A percentile compares a stretch with the other conserved stretches of the same genome.
Evolutionary conservation across 1,284 basidiomycete species (phyloP).

Genomic region (Pyrrhoderma lamaoense): DNA sequence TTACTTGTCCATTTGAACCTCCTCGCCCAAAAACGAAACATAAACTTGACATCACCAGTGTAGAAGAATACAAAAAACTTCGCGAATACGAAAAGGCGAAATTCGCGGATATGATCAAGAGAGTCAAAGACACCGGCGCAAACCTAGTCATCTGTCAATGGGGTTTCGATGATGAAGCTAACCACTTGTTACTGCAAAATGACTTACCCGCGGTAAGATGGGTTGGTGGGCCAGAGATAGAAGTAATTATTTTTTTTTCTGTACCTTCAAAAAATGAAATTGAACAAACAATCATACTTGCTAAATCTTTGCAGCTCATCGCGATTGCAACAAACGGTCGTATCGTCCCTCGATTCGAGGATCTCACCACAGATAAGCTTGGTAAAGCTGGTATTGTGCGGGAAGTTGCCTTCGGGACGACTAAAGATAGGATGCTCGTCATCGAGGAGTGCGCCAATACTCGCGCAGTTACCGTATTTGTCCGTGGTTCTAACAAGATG

Average conservation of each 20-base stretch:
- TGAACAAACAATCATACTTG: slow-evolving; percentile 7
- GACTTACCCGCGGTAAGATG: slow-evolving; percentile 96
- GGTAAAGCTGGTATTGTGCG: slow-evolving; percentile 90
- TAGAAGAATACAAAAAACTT: slow-evolving; percentile 97
- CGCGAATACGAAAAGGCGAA: slow-evolving; percentile 94
- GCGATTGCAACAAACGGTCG: slow-evolving; percentile 98
- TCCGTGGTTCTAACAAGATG: slow-evolving; percentile 99
- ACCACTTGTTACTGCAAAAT: slow-evolving; percentile 97
- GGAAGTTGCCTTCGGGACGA: slow-evolving; percentile 94
- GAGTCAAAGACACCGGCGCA: slow-evolving; percentile 96
- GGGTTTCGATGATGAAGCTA: slow-evolving; percentile 99
- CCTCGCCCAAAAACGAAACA: slow-evolving; percentile 99
- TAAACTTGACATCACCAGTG: slow-evolving; percentile 94
- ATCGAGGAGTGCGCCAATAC: slow-evolving; percentile 98
- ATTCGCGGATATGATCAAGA: slow-evolving; percentile 95
- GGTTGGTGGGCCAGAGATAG: slow-evolving; percentile 99
- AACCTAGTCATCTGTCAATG: slow-evolving; percentile 99
- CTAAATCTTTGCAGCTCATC: slow-evolving; percentile 59
- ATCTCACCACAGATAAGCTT: slow-evolving; percentile 86
- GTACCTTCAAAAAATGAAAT: background rate
- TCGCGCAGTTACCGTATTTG: slow-evolving; percentile 94
- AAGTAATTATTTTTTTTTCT: slow-evolving; percentile 43
- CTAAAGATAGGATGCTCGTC: slow-evolving; percentile 97
- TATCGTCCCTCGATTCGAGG: slow-evolving; percentile 97
- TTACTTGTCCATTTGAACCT: slow-evolving; percentile 98